These are phyloP conservation scores for Penicillium sp. DNA, from an alignment of 2,329 filamentous ascomycete genomes.

Conservation along the genomic window DNA sequence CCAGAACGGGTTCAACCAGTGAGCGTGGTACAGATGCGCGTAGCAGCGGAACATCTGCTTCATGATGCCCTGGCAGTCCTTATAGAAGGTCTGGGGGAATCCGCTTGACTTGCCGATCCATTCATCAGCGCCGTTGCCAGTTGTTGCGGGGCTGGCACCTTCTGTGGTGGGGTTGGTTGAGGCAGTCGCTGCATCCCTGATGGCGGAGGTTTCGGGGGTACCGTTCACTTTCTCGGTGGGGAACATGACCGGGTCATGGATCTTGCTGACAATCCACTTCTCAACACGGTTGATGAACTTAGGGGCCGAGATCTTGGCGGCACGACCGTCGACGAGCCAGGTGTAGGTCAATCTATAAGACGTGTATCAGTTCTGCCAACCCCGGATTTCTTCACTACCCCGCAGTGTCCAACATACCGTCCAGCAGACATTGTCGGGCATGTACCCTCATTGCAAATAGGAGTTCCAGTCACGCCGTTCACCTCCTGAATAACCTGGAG, in stretches of 20 bases:
- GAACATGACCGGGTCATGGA: constrained; percentile 85
- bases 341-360: constrained; percentile 80
- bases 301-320: constrained; percentile 86
- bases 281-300: constrained; percentile 96
- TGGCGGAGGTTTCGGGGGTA: constrained; percentile 55
- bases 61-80: constrained; percentile 90
- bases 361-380: constrained; percentile 14
- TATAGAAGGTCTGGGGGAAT: constrained; percentile 85
- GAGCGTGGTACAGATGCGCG: constrained; percentile 95
- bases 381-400: constrained; percentile 11
- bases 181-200: constrained; percentile 54
- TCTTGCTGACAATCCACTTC: constrained; percentile 95
- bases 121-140: constrained; percentile 58
- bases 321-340: constrained; percentile 86
- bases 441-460: constrained; percentile 78
- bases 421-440: constrained; percentile 95
- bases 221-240: constrained; percentile 75
- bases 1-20: constrained; percentile 83
- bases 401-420: constrained; percentile 61
- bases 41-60: constrained; percentile 99
- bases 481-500: constrained; percentile 84
- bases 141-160: constrained; percentile 52
- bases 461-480: constrained; percentile 69
- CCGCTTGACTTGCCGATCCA: constrained; percentile 93
- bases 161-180: constrained; percentile 22